phyloP scores from a whole-genome alignment of 208 protist genomes.

The Acanthamoeba comandoni region DNA sequence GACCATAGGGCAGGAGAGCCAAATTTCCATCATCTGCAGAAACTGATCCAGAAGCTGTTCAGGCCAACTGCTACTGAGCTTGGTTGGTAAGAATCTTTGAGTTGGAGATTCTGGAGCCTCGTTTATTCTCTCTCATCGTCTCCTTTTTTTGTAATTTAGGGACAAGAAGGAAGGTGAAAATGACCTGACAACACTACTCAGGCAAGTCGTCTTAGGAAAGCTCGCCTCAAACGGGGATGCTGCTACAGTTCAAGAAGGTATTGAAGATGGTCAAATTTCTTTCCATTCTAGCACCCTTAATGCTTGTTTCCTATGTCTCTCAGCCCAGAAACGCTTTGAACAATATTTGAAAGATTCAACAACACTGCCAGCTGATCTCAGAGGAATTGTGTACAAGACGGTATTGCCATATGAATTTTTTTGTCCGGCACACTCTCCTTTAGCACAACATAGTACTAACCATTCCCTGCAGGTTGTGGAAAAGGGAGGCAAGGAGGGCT shows the following conservation, averaged over 20 bases:
- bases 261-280: too few species aligned
- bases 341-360: neutral
- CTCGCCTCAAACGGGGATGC: neutral
- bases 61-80: neutral
- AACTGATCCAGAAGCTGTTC: neutral
- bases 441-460: too few species aligned
- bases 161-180: constrained; percentile 14
- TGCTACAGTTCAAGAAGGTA: neutral
- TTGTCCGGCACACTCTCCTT: neutral
- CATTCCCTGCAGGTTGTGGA: neutral
- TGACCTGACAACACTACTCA: constrained; percentile 5
- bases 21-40: too few species aligned
- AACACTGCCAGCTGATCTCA: neutral
- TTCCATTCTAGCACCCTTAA: too few species aligned
- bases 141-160: neutral
- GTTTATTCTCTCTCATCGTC: neutral
- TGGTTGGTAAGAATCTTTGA: neutral
- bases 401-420: neutral
- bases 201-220: neutral
- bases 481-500: neutral
- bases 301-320: too few species aligned
- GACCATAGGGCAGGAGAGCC: too few species aligned
- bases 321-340: constrained; percentile 5
- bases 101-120: neutral
- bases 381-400: constrained; percentile 3